Evolutionary conservation across 1,284 basidiomycete species (phyloP).

Genomic region (Tylopilus sp.): DNA sequence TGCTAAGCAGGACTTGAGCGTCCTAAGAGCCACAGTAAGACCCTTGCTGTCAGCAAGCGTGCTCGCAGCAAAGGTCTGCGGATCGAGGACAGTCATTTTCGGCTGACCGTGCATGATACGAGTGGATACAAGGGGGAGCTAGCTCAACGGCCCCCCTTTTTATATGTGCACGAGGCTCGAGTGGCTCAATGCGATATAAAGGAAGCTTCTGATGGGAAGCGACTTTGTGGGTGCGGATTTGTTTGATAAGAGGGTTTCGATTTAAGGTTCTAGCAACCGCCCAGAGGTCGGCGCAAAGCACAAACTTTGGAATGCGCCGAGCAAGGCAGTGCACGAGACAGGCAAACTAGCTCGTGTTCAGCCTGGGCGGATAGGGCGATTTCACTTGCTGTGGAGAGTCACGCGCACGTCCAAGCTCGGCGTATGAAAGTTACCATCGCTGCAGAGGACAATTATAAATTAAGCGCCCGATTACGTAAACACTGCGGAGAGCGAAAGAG

Average conservation of each 20-base stretch:
- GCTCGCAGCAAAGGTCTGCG: slow-evolving; percentile 14
- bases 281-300: neutral
- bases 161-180: slow-evolving; percentile 8
- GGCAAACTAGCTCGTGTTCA: neutral
- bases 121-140: neutral
- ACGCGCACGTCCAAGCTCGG: neutral
- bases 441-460: no score
- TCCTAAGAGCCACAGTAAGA: slow-evolving; percentile 14
- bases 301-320: neutral
- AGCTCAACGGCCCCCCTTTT: neutral
- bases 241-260: slow-evolving; percentile 3
- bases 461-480: slow-evolving; percentile 24
- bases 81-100: slow-evolving; percentile 17
- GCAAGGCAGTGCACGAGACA: neutral
- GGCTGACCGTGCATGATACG: neutral
- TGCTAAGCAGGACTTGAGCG: slow-evolving; percentile 32
- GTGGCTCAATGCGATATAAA: neutral
- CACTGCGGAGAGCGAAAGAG: slow-evolving; percentile 24
- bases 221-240: neutral
- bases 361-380: neutral
- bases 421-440: neutral
- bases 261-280: neutral
- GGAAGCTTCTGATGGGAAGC: slow-evolving; percentile 8
- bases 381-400: slow-evolving; percentile 2
- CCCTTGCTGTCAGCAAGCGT: slow-evolving; percentile 17